Evolutionary conservation across 2,329 filamentous ascomycete genomes (phyloP).

Genomic region (Hymenoscyphus fructigenus): DNA sequence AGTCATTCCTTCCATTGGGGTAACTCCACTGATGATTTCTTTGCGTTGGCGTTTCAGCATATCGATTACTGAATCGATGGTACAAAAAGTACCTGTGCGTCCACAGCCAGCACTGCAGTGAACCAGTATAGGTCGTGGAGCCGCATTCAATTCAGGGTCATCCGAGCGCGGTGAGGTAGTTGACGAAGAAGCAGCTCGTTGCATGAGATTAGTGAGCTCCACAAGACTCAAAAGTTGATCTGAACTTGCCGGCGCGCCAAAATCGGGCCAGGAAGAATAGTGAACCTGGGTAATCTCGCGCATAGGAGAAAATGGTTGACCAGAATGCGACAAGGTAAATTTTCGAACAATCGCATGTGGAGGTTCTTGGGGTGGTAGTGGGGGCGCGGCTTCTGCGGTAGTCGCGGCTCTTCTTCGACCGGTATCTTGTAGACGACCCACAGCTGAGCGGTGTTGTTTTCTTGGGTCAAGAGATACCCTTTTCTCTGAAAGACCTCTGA

Average conservation of each 20-base stretch:
- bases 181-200: slow-evolving; percentile 45
- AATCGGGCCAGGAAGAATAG: slow-evolving; percentile 96
- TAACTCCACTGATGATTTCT: slow-evolving; percentile 35
- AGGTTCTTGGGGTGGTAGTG: slow-evolving; percentile 49
- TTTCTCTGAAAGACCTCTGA: slow-evolving; percentile 79
- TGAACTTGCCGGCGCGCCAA: slow-evolving; percentile 87
- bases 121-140: slow-evolving; percentile 74
- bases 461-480: slow-evolving; percentile 69
- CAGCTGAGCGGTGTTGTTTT: slow-evolving; percentile 46
- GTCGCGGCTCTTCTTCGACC: slow-evolving; percentile 56
- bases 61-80: slow-evolving; percentile 91
- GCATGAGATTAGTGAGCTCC: slow-evolving; percentile 81
- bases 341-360: slow-evolving; percentile 83
- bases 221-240: slow-evolving; percentile 83
- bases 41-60: slow-evolving; percentile 85
- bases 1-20: slow-evolving; percentile 46
- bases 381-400: slow-evolving; percentile 44
- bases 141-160: slow-evolving; percentile 56
- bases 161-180: slow-evolving; percentile 44
- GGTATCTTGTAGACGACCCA: slow-evolving; percentile 20
- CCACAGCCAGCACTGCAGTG: slow-evolving; percentile 97
- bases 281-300: slow-evolving; percentile 94
- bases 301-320: slow-evolving; percentile 78
- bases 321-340: slow-evolving; percentile 76
- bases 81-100: slow-evolving; percentile 93